A percentile compares a stretch with the other conserved stretches of the same genome.
phyloP scores from a whole-genome alignment of 2,329 filamentous ascomycete species.

The Podosphaera xanthii region DNA sequence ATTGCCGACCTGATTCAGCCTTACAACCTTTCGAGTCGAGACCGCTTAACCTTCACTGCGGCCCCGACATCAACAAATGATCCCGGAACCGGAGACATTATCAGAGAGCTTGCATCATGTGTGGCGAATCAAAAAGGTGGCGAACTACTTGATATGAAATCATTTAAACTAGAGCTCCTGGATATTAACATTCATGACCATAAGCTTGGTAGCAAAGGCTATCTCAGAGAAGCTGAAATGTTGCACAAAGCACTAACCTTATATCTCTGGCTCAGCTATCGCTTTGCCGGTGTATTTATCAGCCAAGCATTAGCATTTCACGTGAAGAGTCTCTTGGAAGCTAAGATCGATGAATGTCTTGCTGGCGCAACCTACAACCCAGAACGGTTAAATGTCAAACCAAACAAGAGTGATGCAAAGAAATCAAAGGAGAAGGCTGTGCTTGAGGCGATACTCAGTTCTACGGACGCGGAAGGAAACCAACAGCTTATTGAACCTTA shows the following conservation, averaged over 20 bases:
- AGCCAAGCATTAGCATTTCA: slow-evolving; percentile 57
- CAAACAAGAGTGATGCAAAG: neutral
- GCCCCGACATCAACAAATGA: slow-evolving; percentile 42
- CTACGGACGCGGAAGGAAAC: neutral
- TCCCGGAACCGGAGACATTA: slow-evolving; percentile 21
- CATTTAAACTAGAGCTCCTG: slow-evolving; percentile 47
- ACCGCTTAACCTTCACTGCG: slow-evolving; percentile 54
- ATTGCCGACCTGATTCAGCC: slow-evolving; percentile 56
- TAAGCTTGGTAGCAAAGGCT: slow-evolving; percentile 17
- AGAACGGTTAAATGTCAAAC: slow-evolving; percentile 1
- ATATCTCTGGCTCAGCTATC: slow-evolving; percentile 85
- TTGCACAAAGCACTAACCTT: slow-evolving; percentile 66
- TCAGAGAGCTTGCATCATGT: slow-evolving; percentile 42
- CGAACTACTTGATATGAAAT: slow-evolving; percentile 48
- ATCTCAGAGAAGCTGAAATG: slow-evolving; percentile 46
- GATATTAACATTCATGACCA: slow-evolving; percentile 29
- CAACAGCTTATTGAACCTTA: neutral
- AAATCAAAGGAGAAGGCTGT: neutral
- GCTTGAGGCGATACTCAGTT: neutral
- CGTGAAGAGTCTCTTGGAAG: slow-evolving; percentile 55
- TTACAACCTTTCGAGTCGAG: slow-evolving; percentile 43
- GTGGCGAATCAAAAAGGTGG: slow-evolving; percentile 52
- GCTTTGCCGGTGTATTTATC: slow-evolving; percentile 59
- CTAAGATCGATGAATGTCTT: slow-evolving; percentile 30
- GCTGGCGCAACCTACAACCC: slow-evolving; percentile 3